Base-by-base conservation (phyloP, 2,329 filamentous ascomycete species). In the Trichoderma oligosporum region DNA sequence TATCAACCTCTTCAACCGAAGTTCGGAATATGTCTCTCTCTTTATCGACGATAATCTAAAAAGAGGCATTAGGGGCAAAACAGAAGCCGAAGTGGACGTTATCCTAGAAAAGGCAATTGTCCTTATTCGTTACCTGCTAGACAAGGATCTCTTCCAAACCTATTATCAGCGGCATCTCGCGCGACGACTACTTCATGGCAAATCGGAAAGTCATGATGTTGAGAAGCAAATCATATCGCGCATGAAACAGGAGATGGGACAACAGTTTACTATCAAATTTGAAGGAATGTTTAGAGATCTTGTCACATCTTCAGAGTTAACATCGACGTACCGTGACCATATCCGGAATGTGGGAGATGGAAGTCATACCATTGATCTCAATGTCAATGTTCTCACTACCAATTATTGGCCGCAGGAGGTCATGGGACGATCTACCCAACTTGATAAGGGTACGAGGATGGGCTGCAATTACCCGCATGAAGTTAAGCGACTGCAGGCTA, bases 271-370 rank as follows among this genome's bases (percentile, higher is more conserved):
- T 0, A 79, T 84, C 67, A 96, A 95, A 70, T 84, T 99, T 42
- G 94, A 99, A 69, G 89, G 91, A 62, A 97, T 99, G 91, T 97
- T 99, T 77, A 92, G 91, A 73, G 94, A 99, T 67, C 92, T 97
- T 83, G 84, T 87, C 14, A 85, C 92, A 11, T 97, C 92, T 0
- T 85, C 87, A 55, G 93, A 96, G 62, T 80, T 97, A 24, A 91
- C 89, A 0, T 75, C 84, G 11, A 84, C 82, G 56, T 97, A 95
- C 75, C 87, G 86, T 62, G 80, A 82, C 14, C 83, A 93, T 61
- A 84, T 84, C 45, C 72, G 74, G 27, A 74, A 71, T 27, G 72
- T 83, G 9, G 71, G 81, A 70, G 71, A 84, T 70, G 69, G 73
- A 16, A 67, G 60, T 24, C 71, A 68, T 62, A 67, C 83, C 27